These are phyloP conservation scores for Talaromyces adpressus DNA, from an alignment of 495 filamentous ascomycete species.

Conservation along the genomic window DNA sequence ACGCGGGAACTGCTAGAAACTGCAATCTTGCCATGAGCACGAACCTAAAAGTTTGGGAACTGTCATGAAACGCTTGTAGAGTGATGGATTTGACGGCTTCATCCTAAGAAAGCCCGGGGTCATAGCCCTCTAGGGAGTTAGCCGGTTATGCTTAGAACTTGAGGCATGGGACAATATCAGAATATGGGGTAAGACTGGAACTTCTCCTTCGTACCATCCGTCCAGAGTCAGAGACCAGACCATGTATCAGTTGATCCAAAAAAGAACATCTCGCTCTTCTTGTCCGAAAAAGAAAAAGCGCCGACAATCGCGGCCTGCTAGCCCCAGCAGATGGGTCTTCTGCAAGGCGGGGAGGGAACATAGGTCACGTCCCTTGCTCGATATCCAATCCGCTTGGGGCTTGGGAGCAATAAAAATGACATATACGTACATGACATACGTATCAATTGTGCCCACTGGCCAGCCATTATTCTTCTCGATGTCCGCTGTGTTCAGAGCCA, in stretches of 20 bases:
- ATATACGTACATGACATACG: not conserved
- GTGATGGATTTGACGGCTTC: not conserved
- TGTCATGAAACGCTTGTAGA: not conserved
- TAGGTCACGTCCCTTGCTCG: not conserved
- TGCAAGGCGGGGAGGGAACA: not conserved
- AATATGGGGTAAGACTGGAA: not conserved
- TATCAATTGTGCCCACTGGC: not conserved
- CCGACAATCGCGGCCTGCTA: not conserved
- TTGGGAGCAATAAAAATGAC: not conserved
- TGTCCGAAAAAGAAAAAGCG: not conserved
- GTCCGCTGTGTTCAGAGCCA: not conserved
- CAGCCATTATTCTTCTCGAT: not conserved
- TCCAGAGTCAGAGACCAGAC: not conserved
- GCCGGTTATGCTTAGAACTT: not conserved
- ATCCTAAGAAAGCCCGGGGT: not conserved
- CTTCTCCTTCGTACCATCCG: not conserved
- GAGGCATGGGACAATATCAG: not conserved
- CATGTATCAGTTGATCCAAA: not conserved
- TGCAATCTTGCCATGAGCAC: not conserved
- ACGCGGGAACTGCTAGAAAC: not conserved
- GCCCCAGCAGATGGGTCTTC: not conserved
- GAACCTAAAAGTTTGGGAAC: not conserved
- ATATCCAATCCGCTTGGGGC: not conserved
- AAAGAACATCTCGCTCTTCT: not conserved
- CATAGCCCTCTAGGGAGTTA: not conserved